A percentile compares a stretch with the other conserved stretches of the same genome.
These are phyloP conservation scores for Misopates orontium DNA, from an alignment of 257 asterid genomes.

Conservation along the genomic window DNA sequence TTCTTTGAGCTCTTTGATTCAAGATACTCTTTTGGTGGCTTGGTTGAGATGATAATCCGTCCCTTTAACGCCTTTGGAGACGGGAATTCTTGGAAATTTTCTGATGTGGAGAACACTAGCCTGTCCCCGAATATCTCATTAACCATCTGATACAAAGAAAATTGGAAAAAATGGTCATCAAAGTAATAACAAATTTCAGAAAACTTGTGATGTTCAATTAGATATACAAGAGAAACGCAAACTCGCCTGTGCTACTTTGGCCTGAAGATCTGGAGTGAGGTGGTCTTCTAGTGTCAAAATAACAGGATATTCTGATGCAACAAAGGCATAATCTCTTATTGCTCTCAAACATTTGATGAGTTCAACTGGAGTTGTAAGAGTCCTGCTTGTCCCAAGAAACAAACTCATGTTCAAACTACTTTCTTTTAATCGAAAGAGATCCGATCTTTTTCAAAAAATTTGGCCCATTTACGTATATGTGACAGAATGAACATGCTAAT, in stretches of 20 bases:
- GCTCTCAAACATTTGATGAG: conserved; percentile 69
- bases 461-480: background rate
- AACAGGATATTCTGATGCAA: conserved; percentile 72
- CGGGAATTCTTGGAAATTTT: conserved; percentile 52
- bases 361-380: conserved; percentile 67
- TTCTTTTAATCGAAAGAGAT: background rate
- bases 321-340: conserved; percentile 64
- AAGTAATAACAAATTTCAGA: background rate
- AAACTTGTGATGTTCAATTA: background rate
- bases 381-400: conserved; percentile 43
- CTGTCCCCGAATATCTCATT: conserved; percentile 50
- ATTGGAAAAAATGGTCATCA: background rate
- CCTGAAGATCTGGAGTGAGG: conserved; percentile 70
- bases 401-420: background rate
- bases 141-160: conserved; percentile 50
- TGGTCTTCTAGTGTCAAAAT: conserved; percentile 82
- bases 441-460: background rate
- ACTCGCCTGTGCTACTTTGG: conserved; percentile 70
- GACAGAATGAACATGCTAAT: background rate
- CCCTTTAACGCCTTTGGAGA: conserved; percentile 67
- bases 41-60: conserved; percentile 64
- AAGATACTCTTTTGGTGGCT: conserved; percentile 67
- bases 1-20: conserved; percentile 41
- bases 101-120: conserved; percentile 47
- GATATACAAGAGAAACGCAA: background rate